Base-by-base conservation (phyloP, 805 yeast species). In the Candida easanensis region DNA sequence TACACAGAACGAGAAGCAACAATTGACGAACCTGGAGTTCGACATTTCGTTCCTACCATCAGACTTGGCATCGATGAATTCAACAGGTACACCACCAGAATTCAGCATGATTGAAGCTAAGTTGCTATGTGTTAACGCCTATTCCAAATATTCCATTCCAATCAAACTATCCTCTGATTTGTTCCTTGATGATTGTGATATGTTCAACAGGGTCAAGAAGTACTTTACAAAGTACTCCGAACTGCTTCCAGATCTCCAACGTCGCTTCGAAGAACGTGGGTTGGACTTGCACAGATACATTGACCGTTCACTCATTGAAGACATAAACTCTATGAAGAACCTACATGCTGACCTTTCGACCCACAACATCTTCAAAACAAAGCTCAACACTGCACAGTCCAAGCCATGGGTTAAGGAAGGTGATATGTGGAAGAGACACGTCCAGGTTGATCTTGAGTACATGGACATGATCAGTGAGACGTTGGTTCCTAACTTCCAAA, bases 401-500 rank as follows among this genome's bases (percentile, higher is more conserved):
- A 17, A 31, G 47, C 45, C 52, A 33, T 65, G 62, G 54, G 51
- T 4, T 3, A 17, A 30, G 26, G 23, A 18, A 1, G 33, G 23
- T 21, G 41, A 17, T 4, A 13, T 36, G 6, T 51, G 48, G 42
- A 36, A 17, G 3, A 35, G 61, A 43, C 50, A 48, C 11, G 32
- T 79, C 3, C 57, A 56, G 2, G 54, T 78, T 3, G 76, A 77
- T 16, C 51, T 80, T 40, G 61, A 64, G 26, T 60, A 72, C 17
- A 51, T 61, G 25, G 68, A 71, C 36, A 73, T 73, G 41, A 66
- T 74, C 30, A 63, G 63, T 37, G 70, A 75, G 37, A 78, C 80
- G 1, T 57, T 83, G 42, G 58, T 79, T 15, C 88, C 88, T 1
- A 72, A 72, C 42, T 82, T 82, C 58, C 86, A 82, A 51, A 74